Conservation (phyloP, 106 monocot genomes). For the Alisma plantagoaquatica region DNA sequence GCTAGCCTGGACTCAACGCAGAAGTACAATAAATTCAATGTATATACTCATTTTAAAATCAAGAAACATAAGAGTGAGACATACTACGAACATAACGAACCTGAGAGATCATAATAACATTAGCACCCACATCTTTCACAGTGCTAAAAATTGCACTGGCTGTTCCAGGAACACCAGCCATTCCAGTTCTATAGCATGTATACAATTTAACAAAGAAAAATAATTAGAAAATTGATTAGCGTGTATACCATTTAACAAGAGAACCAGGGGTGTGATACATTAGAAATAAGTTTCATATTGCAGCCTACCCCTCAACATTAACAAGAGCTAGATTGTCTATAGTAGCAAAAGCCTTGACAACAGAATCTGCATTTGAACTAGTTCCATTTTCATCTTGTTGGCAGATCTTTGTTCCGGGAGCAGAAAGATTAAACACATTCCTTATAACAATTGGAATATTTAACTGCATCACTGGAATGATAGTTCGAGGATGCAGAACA, state of each 20-base stretch:
- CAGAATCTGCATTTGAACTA: constrained; percentile 28
- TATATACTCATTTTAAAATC: neutral
- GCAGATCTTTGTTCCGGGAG: constrained; percentile 87
- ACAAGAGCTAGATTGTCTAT: constrained; percentile 91
- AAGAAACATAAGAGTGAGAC: neutral
- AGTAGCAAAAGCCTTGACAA: constrained; percentile 95
- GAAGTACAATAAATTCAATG: neutral
- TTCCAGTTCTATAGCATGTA: constrained; percentile 62
- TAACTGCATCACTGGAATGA: constrained; percentile 91
- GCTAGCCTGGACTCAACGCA: constrained; percentile 57
- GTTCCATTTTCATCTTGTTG: constrained; percentile 54
- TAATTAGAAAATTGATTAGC: neutral
- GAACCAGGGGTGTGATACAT: neutral
- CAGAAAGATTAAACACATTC: constrained; percentile 80
- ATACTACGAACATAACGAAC: constrained; percentile 19
- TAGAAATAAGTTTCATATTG: neutral
- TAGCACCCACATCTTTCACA: constrained; percentile 97
- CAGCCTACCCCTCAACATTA: constrained; percentile 90
- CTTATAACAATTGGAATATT: constrained; percentile 87
- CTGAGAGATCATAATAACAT: constrained; percentile 99
- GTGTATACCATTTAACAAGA: neutral
- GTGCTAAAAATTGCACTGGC: constrained; percentile 90
- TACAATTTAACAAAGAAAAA: neutral
- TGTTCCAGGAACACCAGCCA: constrained; percentile 99
- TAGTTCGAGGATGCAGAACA: constrained; percentile 96